Base-by-base conservation (phyloP, 306 rosid genomes). In the Canavalia gladiata region DNA sequence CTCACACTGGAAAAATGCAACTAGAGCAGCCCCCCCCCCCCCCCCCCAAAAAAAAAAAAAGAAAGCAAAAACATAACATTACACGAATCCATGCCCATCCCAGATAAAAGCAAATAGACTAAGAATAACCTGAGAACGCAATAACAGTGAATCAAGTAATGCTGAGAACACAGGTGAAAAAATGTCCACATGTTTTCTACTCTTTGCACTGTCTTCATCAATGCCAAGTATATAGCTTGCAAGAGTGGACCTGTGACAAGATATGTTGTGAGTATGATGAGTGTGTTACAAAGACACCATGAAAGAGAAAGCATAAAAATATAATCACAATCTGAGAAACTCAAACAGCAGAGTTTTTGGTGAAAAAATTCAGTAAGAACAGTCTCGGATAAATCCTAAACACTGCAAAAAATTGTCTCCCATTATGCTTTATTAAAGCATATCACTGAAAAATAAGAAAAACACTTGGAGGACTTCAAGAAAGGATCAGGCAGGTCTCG, bases 141-240 rank as follows among this genome's bases (percentile, higher is more conserved):
- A 79, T 74, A 95, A 76, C 57, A 95, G 87, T 2, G 97, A 90
- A 84, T 92, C 98, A 68, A 95, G 94, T 64, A 95, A 86, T 18
- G 97, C 91, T 76, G 91, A 88, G 83, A 90, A 92, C 77, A 95
- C 89, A 31, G 97, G 86, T 46, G 89, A 83, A 91, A 92, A 95
- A 76, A 88, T 80, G 75, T 82, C 92, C 75, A 77, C 91, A 0
- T 78, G 92, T 83, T 87, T 90, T 87, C 87, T 91, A 66, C 68
- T 83, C 67, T 82, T 83, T 30, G 88, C 83, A 69, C 81, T 86
- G 75, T 91, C 91, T 86, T 84, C 94, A 75, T 87, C 91, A 83
- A 91, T 87, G 77, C 91, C 92, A 88, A 95, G 94, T 83, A 92
- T 87, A 85, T 88, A 95, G 90, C 95, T 88, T 4, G 95, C 95